Conservation (phyloP, 164 flowering plant species). For the Kalanchoe fedtschenkoi region DNA sequence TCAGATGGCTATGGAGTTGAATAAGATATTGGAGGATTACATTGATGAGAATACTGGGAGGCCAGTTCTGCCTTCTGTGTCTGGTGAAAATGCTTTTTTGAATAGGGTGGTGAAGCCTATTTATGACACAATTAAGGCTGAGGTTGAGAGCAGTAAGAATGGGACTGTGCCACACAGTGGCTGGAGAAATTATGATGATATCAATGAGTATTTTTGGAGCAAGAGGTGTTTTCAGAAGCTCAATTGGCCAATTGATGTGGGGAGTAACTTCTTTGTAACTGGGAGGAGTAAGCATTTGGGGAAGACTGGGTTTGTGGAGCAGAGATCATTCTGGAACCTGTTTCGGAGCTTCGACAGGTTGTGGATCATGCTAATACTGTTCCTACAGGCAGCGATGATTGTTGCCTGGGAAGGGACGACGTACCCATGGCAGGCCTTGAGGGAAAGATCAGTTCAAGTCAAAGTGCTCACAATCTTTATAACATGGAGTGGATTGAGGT, state of each 20-base stretch:
- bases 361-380: conserved; percentile 55
- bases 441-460: conserved; percentile 30
- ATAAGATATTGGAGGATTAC: conserved; percentile 39
- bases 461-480: conserved; percentile 33
- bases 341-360: conserved; percentile 50
- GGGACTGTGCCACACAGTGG: conserved; percentile 46
- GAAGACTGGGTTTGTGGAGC: conserved; percentile 69
- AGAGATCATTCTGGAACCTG: conserved; percentile 58
- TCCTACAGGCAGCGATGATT: conserved; percentile 48
- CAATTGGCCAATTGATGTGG: conserved; percentile 49
- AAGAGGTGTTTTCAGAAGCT: conserved; percentile 46
- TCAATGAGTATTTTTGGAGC: conserved; percentile 65
- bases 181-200: conserved; percentile 64
- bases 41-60: conserved; percentile 54
- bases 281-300: conserved; percentile 31
- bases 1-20: conserved; percentile 52
- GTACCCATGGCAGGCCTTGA: conserved; percentile 40
- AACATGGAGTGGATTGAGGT: conserved; percentile 47
- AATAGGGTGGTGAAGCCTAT: conserved; percentile 48
- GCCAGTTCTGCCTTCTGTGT: conserved; percentile 37
- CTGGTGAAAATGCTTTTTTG: conserved; percentile 45
- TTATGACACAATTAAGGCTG: conserved; percentile 35
- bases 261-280: conserved; percentile 38
- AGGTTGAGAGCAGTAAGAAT: conserved; percentile 39
- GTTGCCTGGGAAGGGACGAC: conserved; percentile 39